phyloP scores from a whole-genome alignment of 768 basidiomycete species.

The Auricularia sp. region DNA sequence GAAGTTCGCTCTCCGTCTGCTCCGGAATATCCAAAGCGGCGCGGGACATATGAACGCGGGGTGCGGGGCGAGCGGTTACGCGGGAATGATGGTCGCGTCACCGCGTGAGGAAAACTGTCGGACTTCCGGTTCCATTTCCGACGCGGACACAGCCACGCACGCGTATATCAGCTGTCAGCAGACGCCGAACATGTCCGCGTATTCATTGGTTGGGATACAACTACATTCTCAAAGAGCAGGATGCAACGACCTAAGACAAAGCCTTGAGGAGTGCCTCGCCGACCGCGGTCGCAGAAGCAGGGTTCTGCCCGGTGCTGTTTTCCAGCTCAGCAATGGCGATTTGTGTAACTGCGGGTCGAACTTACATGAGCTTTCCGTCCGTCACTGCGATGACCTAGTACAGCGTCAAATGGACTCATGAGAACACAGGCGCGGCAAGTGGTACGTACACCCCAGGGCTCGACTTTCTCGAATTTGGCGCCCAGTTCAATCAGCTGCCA shows the following conservation, averaged over 20 bases:
- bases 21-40: no score
- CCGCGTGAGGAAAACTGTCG: no score
- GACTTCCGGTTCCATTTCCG: no score
- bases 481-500: conserved; percentile 43
- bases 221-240: no score
- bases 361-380: background rate
- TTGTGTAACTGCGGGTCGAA: conserved; percentile 9
- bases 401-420: background rate
- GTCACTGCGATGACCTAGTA: background rate
- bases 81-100: no score
- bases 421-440: background rate
- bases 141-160: no score
- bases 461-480: conserved; percentile 53
- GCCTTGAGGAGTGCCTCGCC: conserved; percentile 48
- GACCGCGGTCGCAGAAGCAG: conserved; percentile 47
- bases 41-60: no score
- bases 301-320: conserved; percentile 61
- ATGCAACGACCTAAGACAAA: conserved; percentile 14
- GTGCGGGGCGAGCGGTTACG: no score
- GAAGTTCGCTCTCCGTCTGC: no score
- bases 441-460: conserved; percentile 45
- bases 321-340: conserved; percentile 37
- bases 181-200: no score
- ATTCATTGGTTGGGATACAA: no score
- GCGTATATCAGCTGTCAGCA: no score